Evolutionary conservation across 257 asterid species (phyloP).

Genomic region (Plantago elongata): DNA sequence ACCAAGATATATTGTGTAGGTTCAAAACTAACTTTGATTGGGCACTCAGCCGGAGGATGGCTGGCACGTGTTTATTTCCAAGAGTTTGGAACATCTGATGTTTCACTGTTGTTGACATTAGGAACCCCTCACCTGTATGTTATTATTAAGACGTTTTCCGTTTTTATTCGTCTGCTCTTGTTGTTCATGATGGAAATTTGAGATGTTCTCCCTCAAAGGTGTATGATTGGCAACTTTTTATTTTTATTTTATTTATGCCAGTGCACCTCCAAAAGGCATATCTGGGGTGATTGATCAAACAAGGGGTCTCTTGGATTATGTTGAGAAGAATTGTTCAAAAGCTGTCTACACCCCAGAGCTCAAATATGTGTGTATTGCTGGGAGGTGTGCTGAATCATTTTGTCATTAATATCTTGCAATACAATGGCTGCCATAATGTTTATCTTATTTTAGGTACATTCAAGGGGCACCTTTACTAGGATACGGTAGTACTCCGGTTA

Average conservation of each 20-base stretch:
- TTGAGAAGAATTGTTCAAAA: slow-evolving; percentile 68
- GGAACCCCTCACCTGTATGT: slow-evolving; percentile 95
- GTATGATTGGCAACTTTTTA: slow-evolving; percentile 1
- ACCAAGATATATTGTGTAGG: slow-evolving; percentile 49
- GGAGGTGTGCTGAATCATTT: slow-evolving; percentile 52
- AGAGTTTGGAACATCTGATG: slow-evolving; percentile 58
- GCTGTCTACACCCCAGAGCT: slow-evolving; percentile 77
- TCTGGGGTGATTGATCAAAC: slow-evolving; percentile 96
- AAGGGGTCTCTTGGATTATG: slow-evolving; percentile 85
- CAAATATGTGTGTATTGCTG: slow-evolving; percentile 88
- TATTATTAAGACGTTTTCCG: background rate
- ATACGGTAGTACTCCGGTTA: slow-evolving; percentile 29
- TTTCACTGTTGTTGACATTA: slow-evolving; percentile 70
- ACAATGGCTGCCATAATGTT: background rate
- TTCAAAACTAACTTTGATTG: slow-evolving; percentile 66
- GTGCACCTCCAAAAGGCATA: slow-evolving; percentile 82
- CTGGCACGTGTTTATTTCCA: slow-evolving; percentile 85
- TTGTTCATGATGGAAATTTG: background rate
- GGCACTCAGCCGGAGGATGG: slow-evolving; percentile 99
- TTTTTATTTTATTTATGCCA: slow-evolving; percentile 20
- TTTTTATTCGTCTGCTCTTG: background rate
- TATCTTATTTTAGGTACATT: slow-evolving; percentile 49
- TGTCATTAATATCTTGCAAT: background rate
- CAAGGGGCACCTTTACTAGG: slow-evolving; percentile 74
- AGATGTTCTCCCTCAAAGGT: background rate